Evolutionary conservation across 139 green algal genomes (phyloP), one percentile per base, ranked within the genome.

Genomic region (Desmodesmus armatus): DNA sequence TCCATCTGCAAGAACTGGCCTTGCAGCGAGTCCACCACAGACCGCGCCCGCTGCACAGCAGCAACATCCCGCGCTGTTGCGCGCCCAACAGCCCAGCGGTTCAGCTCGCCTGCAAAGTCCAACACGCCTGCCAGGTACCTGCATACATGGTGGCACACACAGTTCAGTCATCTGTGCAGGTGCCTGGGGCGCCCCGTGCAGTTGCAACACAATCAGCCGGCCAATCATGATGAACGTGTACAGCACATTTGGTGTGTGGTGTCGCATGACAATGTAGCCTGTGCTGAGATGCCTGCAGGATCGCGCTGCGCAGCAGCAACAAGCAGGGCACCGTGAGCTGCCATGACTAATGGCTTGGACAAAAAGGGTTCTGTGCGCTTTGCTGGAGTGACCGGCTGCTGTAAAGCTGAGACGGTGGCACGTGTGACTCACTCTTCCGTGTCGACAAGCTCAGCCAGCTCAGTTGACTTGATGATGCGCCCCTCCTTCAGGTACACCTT

Each of bases 21-120:
- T 88, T 96, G 92, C 27, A 97, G 72, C 27, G 37, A 51, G 21
- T 97, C 93, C 3, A 94, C 89, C 35, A 96, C 60, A 67, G 96
- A 95, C 0, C 90, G 55, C 78, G 87, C 92, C 5, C 51, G 43
- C 55, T 88, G 70, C 72, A 96, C 95, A 23, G 88, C 93, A 40
- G 80, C 85, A 33, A 66, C 88, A 84, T 96, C 90, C 0, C 93
- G 84, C n/a, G 25, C 39, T 2, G 95, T 98, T 29, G 94, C 95
- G 13, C 76, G 63, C 29, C 80, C 80, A 6, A 97, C 77, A 15
- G 89, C 88, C 60, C 92, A 95, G 17, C 95, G 78, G 85, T 95
- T 95, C 35, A 98, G 92, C 89, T 98, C 95, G 0, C 93, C 95
- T 27, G 92, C 95, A 79, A 98, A 95, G 90, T 98, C 94, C 47